A percentile compares a stretch with the other conserved stretches of the same genome.
Conservation (phyloP, 805 yeast genomes). For the Cyberlindnera sargentensis region DNA sequence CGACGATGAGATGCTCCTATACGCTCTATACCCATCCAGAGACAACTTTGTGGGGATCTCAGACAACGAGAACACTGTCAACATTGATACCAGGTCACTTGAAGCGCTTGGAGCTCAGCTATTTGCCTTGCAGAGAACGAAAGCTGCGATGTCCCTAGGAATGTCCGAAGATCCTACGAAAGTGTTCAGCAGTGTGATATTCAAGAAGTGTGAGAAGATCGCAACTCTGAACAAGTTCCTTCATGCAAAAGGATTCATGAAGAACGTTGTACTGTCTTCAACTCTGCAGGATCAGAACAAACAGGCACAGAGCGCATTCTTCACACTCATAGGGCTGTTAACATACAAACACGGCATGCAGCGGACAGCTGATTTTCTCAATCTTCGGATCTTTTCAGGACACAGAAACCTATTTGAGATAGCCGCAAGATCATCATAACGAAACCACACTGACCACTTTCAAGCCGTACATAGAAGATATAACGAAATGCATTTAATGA, state of each 20-base stretch:
- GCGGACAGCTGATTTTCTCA: slow-evolving; percentile 15
- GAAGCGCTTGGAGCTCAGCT: slow-evolving; percentile 6
- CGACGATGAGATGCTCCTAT: slow-evolving; percentile 10
- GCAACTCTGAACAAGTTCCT: slow-evolving; percentile 3
- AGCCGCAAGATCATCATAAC: slow-evolving; percentile 8
- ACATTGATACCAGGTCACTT: slow-evolving; percentile 2
- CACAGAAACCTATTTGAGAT: slow-evolving; percentile 15
- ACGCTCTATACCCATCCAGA: slow-evolving; percentile 6
- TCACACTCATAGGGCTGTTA: slow-evolving; percentile 22
- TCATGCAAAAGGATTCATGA: not conserved
- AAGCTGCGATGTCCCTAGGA: slow-evolving; percentile 6
- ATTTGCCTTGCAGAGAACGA: slow-evolving; percentile 7
- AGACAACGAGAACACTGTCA: not conserved
- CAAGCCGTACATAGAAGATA: not conserved
- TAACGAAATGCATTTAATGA: not conserved
- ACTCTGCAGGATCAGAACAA: not conserved
- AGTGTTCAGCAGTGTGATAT: slow-evolving; percentile 3
- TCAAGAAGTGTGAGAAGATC: not conserved
- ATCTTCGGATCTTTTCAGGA: slow-evolving; percentile 13
- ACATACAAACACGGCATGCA: slow-evolving; percentile 13
- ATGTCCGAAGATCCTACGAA: slow-evolving; percentile 1
- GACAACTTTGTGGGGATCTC: slow-evolving; percentile 3
- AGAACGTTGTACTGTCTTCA: not conserved
- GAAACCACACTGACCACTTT: not conserved
- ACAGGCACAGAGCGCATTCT: slow-evolving; percentile 5